Evolutionary conservation across 2,329 filamentous ascomycete genomes (phyloP).

Genomic region (Fusarium guadeloupense): DNA sequence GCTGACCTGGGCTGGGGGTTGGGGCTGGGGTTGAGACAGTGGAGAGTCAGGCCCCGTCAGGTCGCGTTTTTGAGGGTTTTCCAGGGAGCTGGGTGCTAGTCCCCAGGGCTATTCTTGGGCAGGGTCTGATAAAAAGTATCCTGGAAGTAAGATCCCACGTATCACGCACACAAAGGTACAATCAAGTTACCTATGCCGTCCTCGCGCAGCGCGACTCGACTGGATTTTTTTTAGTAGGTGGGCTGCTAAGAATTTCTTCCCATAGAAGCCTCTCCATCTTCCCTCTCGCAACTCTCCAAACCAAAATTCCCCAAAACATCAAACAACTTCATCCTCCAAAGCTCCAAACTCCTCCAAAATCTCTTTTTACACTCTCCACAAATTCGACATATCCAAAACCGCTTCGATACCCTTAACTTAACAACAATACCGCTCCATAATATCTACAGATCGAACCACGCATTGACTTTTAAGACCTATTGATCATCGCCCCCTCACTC

Average conservation of each 20-base stretch:
- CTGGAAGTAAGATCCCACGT: neutral
- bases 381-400: neutral
- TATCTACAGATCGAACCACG: constrained; percentile 9
- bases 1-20: too few species aligned
- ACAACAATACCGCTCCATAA: constrained; percentile 1
- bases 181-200: neutral
- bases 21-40: constrained; percentile 12
- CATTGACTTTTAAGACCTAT: constrained; percentile 15
- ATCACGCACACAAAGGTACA: neutral
- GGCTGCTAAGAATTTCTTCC: constrained; percentile 36
- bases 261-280: constrained; percentile 17
- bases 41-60: constrained; percentile 3
- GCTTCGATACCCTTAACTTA: constrained; percentile 14
- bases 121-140: neutral
- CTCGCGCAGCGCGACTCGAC: neutral
- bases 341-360: constrained; percentile 6
- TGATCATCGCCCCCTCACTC: constrained; percentile 34
- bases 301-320: constrained; percentile 31
- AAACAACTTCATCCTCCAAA: constrained; percentile 13
- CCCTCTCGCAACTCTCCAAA: constrained; percentile 28
- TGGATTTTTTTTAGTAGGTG: constrained; percentile 29
- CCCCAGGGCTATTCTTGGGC: constrained; percentile 19
- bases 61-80: constrained; percentile 22
- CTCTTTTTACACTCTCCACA: neutral
- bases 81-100: constrained; percentile 14